phyloP scores from a whole-genome alignment of 805 yeast species.

The Sugiyamaella valdiviana region DNA sequence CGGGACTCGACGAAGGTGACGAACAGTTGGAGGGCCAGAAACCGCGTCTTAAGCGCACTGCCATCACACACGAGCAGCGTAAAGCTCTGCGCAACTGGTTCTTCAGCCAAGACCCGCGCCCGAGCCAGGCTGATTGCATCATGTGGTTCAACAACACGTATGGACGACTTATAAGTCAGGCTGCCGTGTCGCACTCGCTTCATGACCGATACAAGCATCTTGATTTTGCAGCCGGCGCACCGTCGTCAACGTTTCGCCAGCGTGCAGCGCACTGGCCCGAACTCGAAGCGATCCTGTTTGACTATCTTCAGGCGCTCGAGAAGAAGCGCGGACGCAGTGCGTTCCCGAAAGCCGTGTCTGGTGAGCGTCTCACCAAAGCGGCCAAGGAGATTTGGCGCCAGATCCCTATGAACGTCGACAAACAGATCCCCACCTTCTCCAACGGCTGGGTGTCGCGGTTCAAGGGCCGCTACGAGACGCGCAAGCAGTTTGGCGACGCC shows the following conservation, averaged over 20 bases:
- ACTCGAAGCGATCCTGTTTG: constrained; percentile 10
- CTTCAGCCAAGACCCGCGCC: constrained; percentile 9
- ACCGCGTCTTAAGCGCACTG: constrained; percentile 8
- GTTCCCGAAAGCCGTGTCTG: constrained; percentile 6
- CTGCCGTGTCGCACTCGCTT: constrained; percentile 8
- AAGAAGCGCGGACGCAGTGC: constrained; percentile 2
- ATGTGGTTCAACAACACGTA: constrained; percentile 7
- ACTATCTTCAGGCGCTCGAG: constrained; percentile 8
- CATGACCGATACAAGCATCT: constrained; percentile 10
- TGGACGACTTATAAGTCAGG: constrained; percentile 5
- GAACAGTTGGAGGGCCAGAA: not conserved
- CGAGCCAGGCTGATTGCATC: constrained; percentile 5
- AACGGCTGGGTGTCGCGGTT: constrained; percentile 11
- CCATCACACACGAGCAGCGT: constrained; percentile 11
- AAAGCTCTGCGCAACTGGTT: constrained; percentile 9
- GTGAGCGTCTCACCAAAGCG: constrained; percentile 8
- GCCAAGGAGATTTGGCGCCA: constrained; percentile 6
- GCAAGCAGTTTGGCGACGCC: constrained; percentile 9
- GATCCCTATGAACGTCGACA: constrained; percentile 6
- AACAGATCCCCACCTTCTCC: constrained; percentile 6
- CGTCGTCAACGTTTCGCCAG: constrained; percentile 7
- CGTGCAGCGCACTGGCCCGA: constrained; percentile 9
- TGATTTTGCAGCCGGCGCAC: constrained; percentile 10
- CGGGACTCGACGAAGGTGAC: not conserved
- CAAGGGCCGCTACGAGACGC: constrained; percentile 9